Evolutionary conservation across 306 rosid species (phyloP).

Genomic region (Vachellia pachyceras): DNA sequence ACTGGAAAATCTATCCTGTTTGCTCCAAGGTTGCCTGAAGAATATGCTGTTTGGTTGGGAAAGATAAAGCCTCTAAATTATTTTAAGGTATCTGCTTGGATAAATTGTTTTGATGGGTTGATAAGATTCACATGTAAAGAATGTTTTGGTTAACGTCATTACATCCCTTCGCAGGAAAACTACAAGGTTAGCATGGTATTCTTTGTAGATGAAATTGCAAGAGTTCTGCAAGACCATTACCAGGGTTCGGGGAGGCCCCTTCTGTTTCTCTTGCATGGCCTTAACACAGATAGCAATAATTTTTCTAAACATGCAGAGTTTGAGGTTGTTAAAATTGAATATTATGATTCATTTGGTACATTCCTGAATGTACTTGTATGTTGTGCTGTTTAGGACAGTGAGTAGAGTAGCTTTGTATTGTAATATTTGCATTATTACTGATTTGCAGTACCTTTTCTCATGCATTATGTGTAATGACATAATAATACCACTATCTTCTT

Average conservation of each 20-base stretch:
- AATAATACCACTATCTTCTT: conserved; percentile 14
- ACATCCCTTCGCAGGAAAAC: conserved; percentile 65
- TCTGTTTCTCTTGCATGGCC: conserved; percentile 81
- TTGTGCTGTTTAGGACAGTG: conserved; percentile 21
- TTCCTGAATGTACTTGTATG: conserved; percentile 4
- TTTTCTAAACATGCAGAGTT: conserved; percentile 74
- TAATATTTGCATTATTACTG: conserved; percentile 22
- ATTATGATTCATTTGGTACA: conserved; percentile 13
- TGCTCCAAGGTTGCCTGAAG: conserved; percentile 80
- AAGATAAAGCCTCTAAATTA: conserved; percentile 60
- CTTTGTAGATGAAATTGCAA: conserved; percentile 60
- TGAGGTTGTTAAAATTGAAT: conserved; percentile 57
- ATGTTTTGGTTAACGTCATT: conserved; percentile 37
- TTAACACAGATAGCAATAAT: conserved; percentile 78
- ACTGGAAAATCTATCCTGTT: conserved; percentile 77
- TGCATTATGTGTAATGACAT: conserved; percentile 1
- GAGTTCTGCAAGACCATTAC: conserved; percentile 57
- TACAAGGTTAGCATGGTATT: conserved; percentile 58
- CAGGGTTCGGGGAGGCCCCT: conserved; percentile 62
- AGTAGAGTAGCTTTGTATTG: not conserved
- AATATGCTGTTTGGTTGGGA: conserved; percentile 94
- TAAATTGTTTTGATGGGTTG: not conserved
- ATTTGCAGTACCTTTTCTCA: not conserved
- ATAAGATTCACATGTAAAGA: not conserved
- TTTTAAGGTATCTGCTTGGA: conserved; percentile 63